Evolutionary conservation across 176 grass and related monocot species (phyloP), one percentile per base, ranked within the genome.

Genomic region (Miscanthus lutarioriparius): DNA sequence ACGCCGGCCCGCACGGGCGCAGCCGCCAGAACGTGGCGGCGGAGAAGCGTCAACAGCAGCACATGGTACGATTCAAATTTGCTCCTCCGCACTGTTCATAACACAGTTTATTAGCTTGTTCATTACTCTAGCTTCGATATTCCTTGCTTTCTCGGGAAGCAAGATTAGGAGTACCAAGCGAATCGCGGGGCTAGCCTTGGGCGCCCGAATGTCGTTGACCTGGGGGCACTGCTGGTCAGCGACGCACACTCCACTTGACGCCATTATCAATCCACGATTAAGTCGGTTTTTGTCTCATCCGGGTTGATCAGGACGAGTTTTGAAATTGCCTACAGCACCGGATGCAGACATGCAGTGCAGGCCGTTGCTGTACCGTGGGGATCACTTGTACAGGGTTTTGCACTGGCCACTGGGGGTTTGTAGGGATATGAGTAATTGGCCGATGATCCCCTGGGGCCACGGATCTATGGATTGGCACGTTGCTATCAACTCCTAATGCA

Each of bases 1-100:
- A 87, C 33, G 67, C 10, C 78, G 70, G 59, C 47, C 13, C 16
- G 22, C 82, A 33, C 63, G 84, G 28, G 48, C 80, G 86, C 40
- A 41, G 13, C 80, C 39, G 53, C 66, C 75, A 74, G 30, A 25
- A 13, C 70, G 25, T 63, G 80, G 80, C 80, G 62, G 70, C 84
- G 75, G 75, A 91, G 85, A 84, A 64, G 70, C 40, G 74, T 62
- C 88, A 56, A 3, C 79, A 62, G 39, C 82, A 74, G 11, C 74
- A 72, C 19, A 71, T 80, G 85, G 89, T 91, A 41, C 40, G 23
- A 75, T 90, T 90, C 89, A 91, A 91, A 91, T 79, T 71, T 69
- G 14, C 14, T 64, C 48, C 11, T 1, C 58, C 36, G 32, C 72
- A 80, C 69, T 83, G 80, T 79, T 90, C 77, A 62, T 67, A 12